Percentiles rank a stretch among this genome's conserved stretches.
Evolutionary conservation across 192 early-diverging fungal genomes (phyloP).

Genomic region (Linnemannia zychae): DNA sequence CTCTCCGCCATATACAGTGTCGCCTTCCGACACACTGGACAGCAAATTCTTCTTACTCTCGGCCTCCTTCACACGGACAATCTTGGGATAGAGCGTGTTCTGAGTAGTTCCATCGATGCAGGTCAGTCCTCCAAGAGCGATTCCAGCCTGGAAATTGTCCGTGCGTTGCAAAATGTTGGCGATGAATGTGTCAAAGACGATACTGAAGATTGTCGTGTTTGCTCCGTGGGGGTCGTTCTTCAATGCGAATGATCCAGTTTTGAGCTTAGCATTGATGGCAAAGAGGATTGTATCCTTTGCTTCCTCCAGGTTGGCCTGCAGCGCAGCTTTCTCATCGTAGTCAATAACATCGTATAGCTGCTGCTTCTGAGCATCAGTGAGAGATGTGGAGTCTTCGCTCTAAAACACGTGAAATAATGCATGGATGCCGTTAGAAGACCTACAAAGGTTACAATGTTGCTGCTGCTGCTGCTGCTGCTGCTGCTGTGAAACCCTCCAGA

Average conservation of each 20-base stretch:
- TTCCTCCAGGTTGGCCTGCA: slow-evolving; percentile 67
- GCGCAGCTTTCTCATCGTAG: slow-evolving; percentile 84
- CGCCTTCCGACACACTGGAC: slow-evolving; percentile 58
- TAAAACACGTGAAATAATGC: slow-evolving; percentile 10
- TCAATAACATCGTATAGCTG: slow-evolving; percentile 96
- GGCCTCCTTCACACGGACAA: slow-evolving; percentile 68
- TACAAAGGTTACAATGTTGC: too few relatives aligned
- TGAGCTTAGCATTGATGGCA: slow-evolving; percentile 73
- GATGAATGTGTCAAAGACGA: slow-evolving; percentile 76
- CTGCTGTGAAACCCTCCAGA: too few relatives aligned
- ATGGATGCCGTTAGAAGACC: background rate
- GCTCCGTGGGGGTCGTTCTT: slow-evolving; percentile 67
- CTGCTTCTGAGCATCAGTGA: slow-evolving; percentile 88
- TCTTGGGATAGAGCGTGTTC: slow-evolving; percentile 66
- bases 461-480: too few relatives aligned
- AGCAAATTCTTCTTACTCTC: slow-evolving; percentile 49
- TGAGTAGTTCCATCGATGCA: slow-evolving; percentile 74
- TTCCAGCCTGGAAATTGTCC: slow-evolving; percentile 65
- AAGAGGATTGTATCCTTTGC: slow-evolving; percentile 77
- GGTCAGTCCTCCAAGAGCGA: slow-evolving; percentile 72
- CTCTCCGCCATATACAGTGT: slow-evolving; percentile 51
- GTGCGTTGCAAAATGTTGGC: slow-evolving; percentile 69
- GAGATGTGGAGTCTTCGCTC: slow-evolving; percentile 56
- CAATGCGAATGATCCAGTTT: slow-evolving; percentile 85
- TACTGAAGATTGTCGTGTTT: slow-evolving; percentile 61